These are phyloP conservation scores for Fusarium pseudograminearum DNA, from an alignment of 2,329 filamentous ascomycete species.

Conservation along the genomic window DNA sequence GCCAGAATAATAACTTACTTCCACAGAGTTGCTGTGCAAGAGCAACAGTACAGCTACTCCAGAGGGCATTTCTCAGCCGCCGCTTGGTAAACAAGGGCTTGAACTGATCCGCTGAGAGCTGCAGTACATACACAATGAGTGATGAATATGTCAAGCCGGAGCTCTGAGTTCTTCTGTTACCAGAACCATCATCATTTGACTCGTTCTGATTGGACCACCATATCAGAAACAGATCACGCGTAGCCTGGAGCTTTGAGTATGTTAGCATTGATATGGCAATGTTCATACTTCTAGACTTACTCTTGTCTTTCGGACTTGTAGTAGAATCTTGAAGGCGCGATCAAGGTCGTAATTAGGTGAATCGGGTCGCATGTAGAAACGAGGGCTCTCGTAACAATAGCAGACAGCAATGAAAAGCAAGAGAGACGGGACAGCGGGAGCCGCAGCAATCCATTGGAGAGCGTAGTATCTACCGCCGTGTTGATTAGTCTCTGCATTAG, in stretches of 20 bases:
- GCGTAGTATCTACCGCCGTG: slow-evolving; percentile 24
- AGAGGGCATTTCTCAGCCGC: slow-evolving; percentile 38
- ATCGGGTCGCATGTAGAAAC: slow-evolving; percentile 54
- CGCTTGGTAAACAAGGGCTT: slow-evolving; percentile 24
- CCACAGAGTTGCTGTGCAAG: slow-evolving; percentile 50
- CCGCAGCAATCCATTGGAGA: slow-evolving; percentile 52
- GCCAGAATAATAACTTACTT: background rate
- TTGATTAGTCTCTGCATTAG: background rate
- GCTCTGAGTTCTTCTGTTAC: background rate
- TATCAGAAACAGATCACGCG: slow-evolving; percentile 55
- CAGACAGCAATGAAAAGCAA: slow-evolving; percentile 51
- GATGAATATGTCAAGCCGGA: slow-evolving; percentile 33
- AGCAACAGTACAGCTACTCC: slow-evolving; percentile 46
- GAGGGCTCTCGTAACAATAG: slow-evolving; percentile 57
- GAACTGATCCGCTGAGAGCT: slow-evolving; percentile 37
- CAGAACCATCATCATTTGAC: no score
- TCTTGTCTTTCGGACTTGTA: slow-evolving; percentile 50
- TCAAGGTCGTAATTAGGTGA: slow-evolving; percentile 51
- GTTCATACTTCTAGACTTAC: background rate
- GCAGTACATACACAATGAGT: slow-evolving; percentile 12
- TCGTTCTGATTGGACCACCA: slow-evolving; percentile 29
- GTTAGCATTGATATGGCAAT: background rate
- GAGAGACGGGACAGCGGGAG: slow-evolving; percentile 52
- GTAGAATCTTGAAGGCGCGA: slow-evolving; percentile 52
- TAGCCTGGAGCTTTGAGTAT: slow-evolving; percentile 50